Base-by-base conservation (phyloP, 352 stramenopile genomes). In the Globisporangium emineosum region DNA sequence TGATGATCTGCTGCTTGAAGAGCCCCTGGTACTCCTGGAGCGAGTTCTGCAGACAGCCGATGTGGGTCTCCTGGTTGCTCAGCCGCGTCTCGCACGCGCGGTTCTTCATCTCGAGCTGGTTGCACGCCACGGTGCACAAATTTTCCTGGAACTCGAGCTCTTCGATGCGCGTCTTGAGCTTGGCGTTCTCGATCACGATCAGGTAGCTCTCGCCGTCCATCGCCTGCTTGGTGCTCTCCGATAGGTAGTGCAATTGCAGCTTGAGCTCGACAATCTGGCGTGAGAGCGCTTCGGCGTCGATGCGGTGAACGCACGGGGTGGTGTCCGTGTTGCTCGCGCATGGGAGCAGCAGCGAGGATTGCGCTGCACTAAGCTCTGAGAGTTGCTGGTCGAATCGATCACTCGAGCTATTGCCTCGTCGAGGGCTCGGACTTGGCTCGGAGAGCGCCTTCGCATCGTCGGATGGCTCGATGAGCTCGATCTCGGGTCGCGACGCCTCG, bases 1-100 rank as follows among this genome's bases (percentile, higher is more conserved):
- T 88, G 60, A 89, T 81, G 53, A 91, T 88, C 70, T 93, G 84
- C 68, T 90, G 79, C 70, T 90, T 89, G 69, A 91, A 91, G 17
- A 93, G 73, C 2, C 77, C 78, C 59, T 93, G 84, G 60, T 91
- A 93, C 62, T 93, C 81, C 49, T 90, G 80, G 29, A 93, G 67
- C 25, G 79, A 91, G 64, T 86, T 89, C 60, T 93, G 78, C 10
- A 91, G 73, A 53, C 73, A 89, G n/a, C 71, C 67, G 13, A 90
- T 88, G 63, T 93, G 81, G 2, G 76, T 89, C 45, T 91, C 84
- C 47, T 93, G 80, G 62, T 88, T 90, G 67, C 77, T 88, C 27
- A 90, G 50, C 2, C 82, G 76, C 21, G 84, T 88, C 60, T 91
- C 81, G 42, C 73, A 86, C 53, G 81, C 75, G 37, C 75, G 75